Percentiles rank a stretch among this genome's conserved stretches.
Evolutionary conservation across 129 eudicot species (phyloP).

Genomic region (Scalesia atractyloides): DNA sequence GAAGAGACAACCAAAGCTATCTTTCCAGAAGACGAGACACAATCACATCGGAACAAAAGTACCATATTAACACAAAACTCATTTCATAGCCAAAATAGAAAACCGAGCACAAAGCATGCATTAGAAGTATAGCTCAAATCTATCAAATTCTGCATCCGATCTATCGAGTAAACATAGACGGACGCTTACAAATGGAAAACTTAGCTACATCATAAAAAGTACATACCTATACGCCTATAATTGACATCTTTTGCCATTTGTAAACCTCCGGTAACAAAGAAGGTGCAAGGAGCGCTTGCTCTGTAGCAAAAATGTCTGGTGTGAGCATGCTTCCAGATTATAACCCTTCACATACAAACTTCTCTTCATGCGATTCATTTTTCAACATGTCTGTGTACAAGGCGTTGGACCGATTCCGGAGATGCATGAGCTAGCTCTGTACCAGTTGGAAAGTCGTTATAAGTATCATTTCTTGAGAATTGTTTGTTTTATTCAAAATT

Average conservation of each 20-base stretch:
- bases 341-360: neutral
- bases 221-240: slow-evolving; percentile 28
- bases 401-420: slow-evolving; percentile 70
- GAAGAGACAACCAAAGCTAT: neutral
- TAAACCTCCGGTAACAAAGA: neutral
- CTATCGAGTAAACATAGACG: slow-evolving; percentile 20
- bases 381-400: slow-evolving; percentile 58
- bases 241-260: slow-evolving; percentile 12
- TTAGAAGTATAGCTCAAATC: slow-evolving; percentile 17
- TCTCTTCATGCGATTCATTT: slow-evolving; percentile 35
- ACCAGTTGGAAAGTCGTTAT: slow-evolving; percentile 7
- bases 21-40: neutral
- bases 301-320: neutral
- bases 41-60: neutral
- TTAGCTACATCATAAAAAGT: slow-evolving; percentile 21
- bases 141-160: slow-evolving; percentile 11
- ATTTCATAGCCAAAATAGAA: slow-evolving; percentile 8
- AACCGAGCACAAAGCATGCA: slow-evolving; percentile 9
- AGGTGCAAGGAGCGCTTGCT: slow-evolving; percentile 15
- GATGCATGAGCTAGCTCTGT: slow-evolving; percentile 78
- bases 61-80: slow-evolving; percentile 9
- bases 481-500: neutral
- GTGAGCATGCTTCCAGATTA: slow-evolving; percentile 1
- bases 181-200: slow-evolving; percentile 23
- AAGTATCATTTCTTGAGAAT: neutral